These are phyloP conservation scores for Cryphonectria radicalis DNA, from an alignment of 2,329 filamentous ascomycete species.

Conservation along the genomic window DNA sequence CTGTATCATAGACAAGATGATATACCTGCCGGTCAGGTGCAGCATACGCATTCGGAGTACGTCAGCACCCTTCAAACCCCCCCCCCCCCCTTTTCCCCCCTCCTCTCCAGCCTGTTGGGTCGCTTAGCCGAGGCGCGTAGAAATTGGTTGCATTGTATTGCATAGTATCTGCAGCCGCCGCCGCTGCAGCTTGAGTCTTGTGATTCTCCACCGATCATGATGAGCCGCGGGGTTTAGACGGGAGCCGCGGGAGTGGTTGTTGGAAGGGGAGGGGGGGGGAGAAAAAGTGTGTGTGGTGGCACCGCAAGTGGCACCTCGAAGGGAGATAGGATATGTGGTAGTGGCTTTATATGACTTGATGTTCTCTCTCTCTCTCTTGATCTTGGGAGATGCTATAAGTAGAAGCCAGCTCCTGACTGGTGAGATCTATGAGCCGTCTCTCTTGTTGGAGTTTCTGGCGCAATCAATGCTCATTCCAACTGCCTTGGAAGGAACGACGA, in stretches of 20 bases:
- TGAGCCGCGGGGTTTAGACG: slow-evolving; percentile 7
- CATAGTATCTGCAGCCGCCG: slow-evolving; percentile 5
- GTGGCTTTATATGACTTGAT: background rate
- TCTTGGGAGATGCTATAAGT: slow-evolving; percentile 4
- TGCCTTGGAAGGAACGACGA: background rate
- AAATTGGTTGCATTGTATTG: background rate
- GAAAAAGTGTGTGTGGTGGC: background rate
- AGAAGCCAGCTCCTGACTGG: background rate
- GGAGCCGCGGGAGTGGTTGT: background rate
- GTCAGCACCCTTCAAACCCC: slow-evolving; percentile 1
- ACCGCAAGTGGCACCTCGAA: background rate
- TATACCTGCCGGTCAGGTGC: slow-evolving; percentile 24
- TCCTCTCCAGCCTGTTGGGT: slow-evolving; percentile 4
- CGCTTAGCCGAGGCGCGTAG: slow-evolving; percentile 7
- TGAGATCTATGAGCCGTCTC: background rate
- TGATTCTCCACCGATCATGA: slow-evolving; percentile 3
- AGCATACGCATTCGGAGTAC: slow-evolving; percentile 20
- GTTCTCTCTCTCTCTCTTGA: background rate
- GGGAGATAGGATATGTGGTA: background rate
- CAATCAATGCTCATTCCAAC: background rate
- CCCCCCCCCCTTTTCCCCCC: too few species aligned
- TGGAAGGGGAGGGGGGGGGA: background rate
- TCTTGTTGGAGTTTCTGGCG: background rate
- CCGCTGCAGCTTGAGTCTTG: slow-evolving; percentile 3
- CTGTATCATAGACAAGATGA: background rate